A percentile compares a stretch with the other conserved stretches of the same genome.
phyloP scores from a whole-genome alignment of 2,329 filamentous ascomycete species.

The Xylaria sp. region DNA sequence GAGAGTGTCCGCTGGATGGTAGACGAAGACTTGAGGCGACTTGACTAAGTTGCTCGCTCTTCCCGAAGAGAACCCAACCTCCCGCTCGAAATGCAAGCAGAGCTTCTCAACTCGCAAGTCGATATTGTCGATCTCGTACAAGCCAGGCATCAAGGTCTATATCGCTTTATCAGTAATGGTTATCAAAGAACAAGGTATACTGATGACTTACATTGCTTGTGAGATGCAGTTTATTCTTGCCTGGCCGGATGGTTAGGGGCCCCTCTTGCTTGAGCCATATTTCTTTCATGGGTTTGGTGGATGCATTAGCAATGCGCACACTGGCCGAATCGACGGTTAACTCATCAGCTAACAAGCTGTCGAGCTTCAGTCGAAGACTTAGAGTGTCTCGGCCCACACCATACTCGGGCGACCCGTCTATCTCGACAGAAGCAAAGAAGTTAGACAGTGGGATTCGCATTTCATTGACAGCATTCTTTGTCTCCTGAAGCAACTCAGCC shows the following conservation, averaged over 20 bases:
- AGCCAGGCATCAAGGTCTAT: conserved; percentile 62
- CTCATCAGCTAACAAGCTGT: conserved; percentile 66
- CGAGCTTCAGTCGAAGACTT: conserved; percentile 59
- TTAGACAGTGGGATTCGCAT: conserved; percentile 62
- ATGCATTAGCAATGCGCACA: conserved; percentile 55
- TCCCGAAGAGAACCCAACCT: conserved; percentile 43
- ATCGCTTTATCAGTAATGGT: conserved; percentile 35
- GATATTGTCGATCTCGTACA: conserved; percentile 70
- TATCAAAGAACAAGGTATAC: background rate
- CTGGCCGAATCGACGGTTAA: conserved; percentile 61
- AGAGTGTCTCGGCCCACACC: conserved; percentile 70
- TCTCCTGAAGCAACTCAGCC: conserved; percentile 42
- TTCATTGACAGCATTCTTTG: conserved; percentile 47
- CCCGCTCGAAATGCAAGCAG: conserved; percentile 59
- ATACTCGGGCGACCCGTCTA: conserved; percentile 66
- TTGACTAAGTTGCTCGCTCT: conserved; percentile 49
- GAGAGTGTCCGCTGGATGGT: conserved; percentile 63
- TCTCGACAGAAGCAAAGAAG: conserved; percentile 66
- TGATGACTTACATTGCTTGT: conserved; percentile 38
- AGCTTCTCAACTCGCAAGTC: conserved; percentile 60
- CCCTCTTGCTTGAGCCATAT: conserved; percentile 55
- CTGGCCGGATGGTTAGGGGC: conserved; percentile 47
- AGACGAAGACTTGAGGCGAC: conserved; percentile 63
- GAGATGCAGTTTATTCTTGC: conserved; percentile 43
- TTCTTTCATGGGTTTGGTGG: conserved; percentile 56